Evolutionary conservation across 805 yeast species (phyloP), one percentile per base, ranked within the genome.

Genomic region (Wickerhamiella galacta): DNA sequence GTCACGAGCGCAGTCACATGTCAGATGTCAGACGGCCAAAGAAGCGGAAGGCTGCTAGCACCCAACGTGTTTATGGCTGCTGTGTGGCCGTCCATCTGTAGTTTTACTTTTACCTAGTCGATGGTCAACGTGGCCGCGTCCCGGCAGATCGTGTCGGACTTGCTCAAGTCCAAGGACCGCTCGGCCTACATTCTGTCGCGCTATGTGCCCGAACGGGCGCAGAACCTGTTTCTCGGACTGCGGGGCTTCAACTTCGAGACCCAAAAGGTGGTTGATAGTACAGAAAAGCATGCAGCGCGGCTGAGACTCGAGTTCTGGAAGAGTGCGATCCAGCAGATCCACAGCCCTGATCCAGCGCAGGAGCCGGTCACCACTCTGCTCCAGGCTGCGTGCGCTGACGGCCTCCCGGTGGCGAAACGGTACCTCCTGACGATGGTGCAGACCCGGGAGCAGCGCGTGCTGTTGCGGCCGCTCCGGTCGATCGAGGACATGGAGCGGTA

Each of bases 291-390:
- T 22, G 35, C 48, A 2, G 56, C 60, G 19, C 44, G 46, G 23
- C 34, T 78, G 47, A 72, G 77, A 45, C 69, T 77, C 49, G 71
- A 72, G 43, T 77, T 75, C 51, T 81, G 93, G 93, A 63, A 70
- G 39, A 77, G 75, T 32, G 59, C 67, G 37, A 37, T 80, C 5
- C 59, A 62, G 24, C 61, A 60, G 37, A 58, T 71, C 6, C 63
- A 64, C 39, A 46, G 55, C 17, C 42, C 42, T 20, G 25, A 25
- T 1, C 44, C 54, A 28, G 54, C 56, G 16, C 21, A 27, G 19
- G 32, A 31, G 29, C 40, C 38, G 31, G 66, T 71, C 4, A 70
- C 72, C 3, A 54, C 70, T n/a, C 53, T 80, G 27, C 42, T 80
- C 9, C 54, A 71, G 12, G 68, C 69, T 31, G 61, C 73, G 1